Base-by-base conservation (phyloP, 23 red algal genomes). In the Gracilariopsis chorda region DNA sequence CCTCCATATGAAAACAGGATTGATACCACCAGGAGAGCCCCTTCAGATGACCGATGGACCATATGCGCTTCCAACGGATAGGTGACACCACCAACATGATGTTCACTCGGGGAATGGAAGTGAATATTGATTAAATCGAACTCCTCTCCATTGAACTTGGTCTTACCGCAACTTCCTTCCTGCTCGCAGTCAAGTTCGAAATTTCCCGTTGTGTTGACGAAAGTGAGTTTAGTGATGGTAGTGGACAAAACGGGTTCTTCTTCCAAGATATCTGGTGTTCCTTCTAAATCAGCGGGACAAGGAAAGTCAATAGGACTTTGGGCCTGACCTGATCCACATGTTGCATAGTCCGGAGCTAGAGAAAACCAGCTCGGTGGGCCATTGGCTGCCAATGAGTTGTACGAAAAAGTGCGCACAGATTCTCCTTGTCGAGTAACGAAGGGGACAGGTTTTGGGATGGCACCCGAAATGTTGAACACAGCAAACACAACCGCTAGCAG, bases 11-110 rank as follows among this genome's bases (percentile, higher is more conserved):
- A 53, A 20, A 94, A 71, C 56, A 51, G 32, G 9, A 87, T 19
- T 12, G 20, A 46, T 5, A 87, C 30, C 4, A 94, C 79, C 12
- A 69, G 21, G 4, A 87, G 58, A 12, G 29, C 76, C 1, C 90
- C 90, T 6, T 77, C 81, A 6, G 10, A 25, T 10, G 70, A 39
- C 16, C 44, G 40, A 33, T 94, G 90, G 9, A 94, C 90, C 41
- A 94, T 41, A 25, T 94, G 90, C 21, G 83, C 37, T 17, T 77
- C 79, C 8, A 84, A 29, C 0, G 90, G 90, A 49, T 85, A 94
- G 0, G 28, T 24, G 7, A 52, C 46, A 23, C 90, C 90, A 23
- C 45, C 28, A 11, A 87, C 20, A 13, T 36, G 42, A 51, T 94
- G 34, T 72, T 94, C 90, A 34, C 28, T 57, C 12, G 39, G 25